Conservation (phyloP, 1,284 basidiomycete genomes). For the Phellopilus nigrolimitatus region DNA sequence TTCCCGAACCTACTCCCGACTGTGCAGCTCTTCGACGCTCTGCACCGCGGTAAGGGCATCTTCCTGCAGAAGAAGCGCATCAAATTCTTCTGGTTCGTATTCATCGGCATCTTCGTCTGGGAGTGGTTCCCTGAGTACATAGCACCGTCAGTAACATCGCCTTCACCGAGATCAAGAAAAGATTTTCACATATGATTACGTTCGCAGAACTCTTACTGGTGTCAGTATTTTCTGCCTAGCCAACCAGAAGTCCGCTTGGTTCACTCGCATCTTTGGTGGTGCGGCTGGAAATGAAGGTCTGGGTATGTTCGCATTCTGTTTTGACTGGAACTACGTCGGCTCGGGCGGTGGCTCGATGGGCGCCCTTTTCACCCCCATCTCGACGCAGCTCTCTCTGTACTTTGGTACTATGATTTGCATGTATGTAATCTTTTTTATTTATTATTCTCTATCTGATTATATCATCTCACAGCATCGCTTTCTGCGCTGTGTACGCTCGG, state of each 20-base stretch:
- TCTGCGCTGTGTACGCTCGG: constrained; percentile 26
- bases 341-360: constrained; percentile 34
- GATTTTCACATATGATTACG: constrained; percentile 23
- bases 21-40: constrained; percentile 40
- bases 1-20: constrained; percentile 22
- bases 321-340: constrained; percentile 35
- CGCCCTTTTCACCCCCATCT: constrained; percentile 34
- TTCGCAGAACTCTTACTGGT: constrained; percentile 43
- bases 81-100: constrained; percentile 53
- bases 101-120: constrained; percentile 47
- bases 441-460: constrained; percentile 34
- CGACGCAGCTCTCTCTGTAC: constrained; percentile 33
- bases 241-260: constrained; percentile 45
- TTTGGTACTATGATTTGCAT: constrained; percentile 30
- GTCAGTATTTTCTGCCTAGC: constrained; percentile 57
- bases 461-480: constrained; percentile 30
- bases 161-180: constrained; percentile 19
- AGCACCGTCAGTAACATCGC: constrained; percentile 37
- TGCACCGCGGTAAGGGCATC: constrained; percentile 47
- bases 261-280: constrained; percentile 56
- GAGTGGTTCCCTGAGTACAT: constrained; percentile 43
- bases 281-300: constrained; percentile 41
- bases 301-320: constrained; percentile 29
- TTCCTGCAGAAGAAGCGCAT: constrained; percentile 48
- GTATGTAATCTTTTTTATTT: constrained; percentile 33